Conservation (phyloP, 495 filamentous ascomycete genomes). For the Amniculicola lignicola region DNA sequence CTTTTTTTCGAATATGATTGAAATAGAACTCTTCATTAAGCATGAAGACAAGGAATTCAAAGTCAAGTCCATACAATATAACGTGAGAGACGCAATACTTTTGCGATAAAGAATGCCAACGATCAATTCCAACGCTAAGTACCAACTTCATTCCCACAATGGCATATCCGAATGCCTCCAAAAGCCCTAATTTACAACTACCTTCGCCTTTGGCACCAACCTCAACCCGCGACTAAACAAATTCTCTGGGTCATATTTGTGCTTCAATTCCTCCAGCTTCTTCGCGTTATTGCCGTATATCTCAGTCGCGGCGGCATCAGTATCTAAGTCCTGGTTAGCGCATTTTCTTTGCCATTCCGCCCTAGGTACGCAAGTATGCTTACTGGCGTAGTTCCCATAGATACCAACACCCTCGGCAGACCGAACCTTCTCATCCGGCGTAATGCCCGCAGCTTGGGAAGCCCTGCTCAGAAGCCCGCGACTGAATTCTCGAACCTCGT, state of each 20-base stretch:
- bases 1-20: too few relatives aligned
- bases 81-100: too few relatives aligned
- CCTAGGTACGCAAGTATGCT: neutral
- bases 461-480: constrained; percentile 19
- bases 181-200: constrained; percentile 24
- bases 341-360: neutral
- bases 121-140: too few relatives aligned
- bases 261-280: constrained; percentile 49
- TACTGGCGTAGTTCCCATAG: constrained; percentile 43
- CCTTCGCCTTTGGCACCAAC: constrained; percentile 11
- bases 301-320: constrained; percentile 36
- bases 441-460: constrained; percentile 19
- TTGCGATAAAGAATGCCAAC: too few relatives aligned
- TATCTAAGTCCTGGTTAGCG: constrained; percentile 15
- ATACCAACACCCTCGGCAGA: constrained; percentile 39
- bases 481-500: constrained; percentile 21
- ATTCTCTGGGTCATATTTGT: constrained; percentile 55
- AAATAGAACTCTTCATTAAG: too few relatives aligned
- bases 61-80: too few relatives aligned
- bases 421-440: constrained; percentile 33
- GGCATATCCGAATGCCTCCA: too few relatives aligned
- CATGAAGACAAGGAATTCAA: too few relatives aligned
- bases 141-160: too few relatives aligned
- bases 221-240: constrained; percentile 42
- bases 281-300: constrained; percentile 50